A percentile compares a stretch with the other conserved stretches of the same genome.
These are phyloP conservation scores for Aureobasidium melanogenum DNA, from an alignment of 2,329 filamentous ascomycete species.

Conservation along the genomic window DNA sequence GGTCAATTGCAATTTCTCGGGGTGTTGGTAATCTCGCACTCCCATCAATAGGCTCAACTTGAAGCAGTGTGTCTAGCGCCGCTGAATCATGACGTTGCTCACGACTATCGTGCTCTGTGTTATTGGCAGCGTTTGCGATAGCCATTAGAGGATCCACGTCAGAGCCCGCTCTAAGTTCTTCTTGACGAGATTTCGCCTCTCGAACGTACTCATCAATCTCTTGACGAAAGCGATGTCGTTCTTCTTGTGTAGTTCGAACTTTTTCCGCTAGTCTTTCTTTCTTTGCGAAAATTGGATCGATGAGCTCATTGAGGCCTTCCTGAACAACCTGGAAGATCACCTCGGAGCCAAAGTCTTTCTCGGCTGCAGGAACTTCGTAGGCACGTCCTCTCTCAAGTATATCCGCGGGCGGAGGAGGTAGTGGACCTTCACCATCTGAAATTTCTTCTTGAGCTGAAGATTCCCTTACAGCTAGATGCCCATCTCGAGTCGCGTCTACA, in stretches of 20 bases:
- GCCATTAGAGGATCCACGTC: slow-evolving; percentile 21
- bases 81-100: background rate
- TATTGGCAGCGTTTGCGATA: slow-evolving; percentile 14
- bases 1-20: slow-evolving; percentile 8
- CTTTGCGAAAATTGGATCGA: slow-evolving; percentile 75
- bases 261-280: slow-evolving; percentile 69
- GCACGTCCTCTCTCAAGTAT: slow-evolving; percentile 63
- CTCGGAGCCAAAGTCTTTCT: slow-evolving; percentile 76
- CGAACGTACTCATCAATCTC: slow-evolving; percentile 27
- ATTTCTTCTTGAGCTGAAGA: background rate
- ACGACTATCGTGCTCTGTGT: background rate
- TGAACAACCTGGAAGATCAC: slow-evolving; percentile 87
- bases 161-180: slow-evolving; percentile 21
- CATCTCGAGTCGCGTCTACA: slow-evolving; percentile 7
- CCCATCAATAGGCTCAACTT: background rate
- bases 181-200: slow-evolving; percentile 21
- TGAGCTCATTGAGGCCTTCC: slow-evolving; percentile 84
- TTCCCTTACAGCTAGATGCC: background rate
- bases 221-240: slow-evolving; percentile 49
- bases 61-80: background rate
- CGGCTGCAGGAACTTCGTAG: slow-evolving; percentile 69
- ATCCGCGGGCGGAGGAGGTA: slow-evolving; percentile 55
- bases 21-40: slow-evolving; percentile 1
- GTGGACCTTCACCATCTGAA: background rate
- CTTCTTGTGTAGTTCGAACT: slow-evolving; percentile 52